Conservation (phyloP, 495 filamentous ascomycete genomes). For the Hyphodiscus hymeniophilus region DNA sequence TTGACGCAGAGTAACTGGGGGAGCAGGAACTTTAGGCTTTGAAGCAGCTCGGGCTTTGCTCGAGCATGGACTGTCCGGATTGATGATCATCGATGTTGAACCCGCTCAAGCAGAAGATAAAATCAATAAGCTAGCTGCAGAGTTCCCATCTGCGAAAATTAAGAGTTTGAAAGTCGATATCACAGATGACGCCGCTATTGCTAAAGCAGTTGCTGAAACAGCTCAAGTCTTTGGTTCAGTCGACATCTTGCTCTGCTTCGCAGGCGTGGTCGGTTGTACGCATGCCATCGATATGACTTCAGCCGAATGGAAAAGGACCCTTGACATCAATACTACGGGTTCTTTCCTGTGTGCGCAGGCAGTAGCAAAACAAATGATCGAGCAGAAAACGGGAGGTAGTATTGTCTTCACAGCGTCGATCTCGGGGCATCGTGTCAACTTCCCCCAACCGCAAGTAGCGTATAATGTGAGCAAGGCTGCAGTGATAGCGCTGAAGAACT, state of each 20-base stretch:
- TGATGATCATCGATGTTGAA: conserved; percentile 57
- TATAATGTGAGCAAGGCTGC: conserved; percentile 68
- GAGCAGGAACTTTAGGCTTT: conserved; percentile 59
- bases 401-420: conserved; percentile 63
- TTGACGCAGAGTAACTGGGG: conserved; percentile 48
- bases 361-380: conserved; percentile 46
- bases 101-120: conserved; percentile 30
- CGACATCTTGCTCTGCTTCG: conserved; percentile 55
- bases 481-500: conserved; percentile 48
- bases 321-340: conserved; percentile 64
- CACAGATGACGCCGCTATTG: conserved; percentile 44
- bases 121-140: conserved; percentile 34
- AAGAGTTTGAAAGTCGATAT: conserved; percentile 45
- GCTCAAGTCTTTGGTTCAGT: conserved; percentile 40
- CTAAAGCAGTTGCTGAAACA: conserved; percentile 33
- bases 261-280: conserved; percentile 53
- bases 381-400: conserved; percentile 40
- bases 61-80: conserved; percentile 56
- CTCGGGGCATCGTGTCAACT: conserved; percentile 59
- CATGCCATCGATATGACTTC: conserved; percentile 47
- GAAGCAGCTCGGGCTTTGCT: conserved; percentile 52
- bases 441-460: conserved; percentile 45
- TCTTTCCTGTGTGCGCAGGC: conserved; percentile 63
- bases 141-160: conserved; percentile 48
- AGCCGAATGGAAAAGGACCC: conserved; percentile 46